Percentiles rank a stretch among this genome's conserved stretches.
Evolutionary conservation across 2,329 filamentous ascomycete genomes (phyloP).

Genomic region (Decorospora gaudefroyi): DNA sequence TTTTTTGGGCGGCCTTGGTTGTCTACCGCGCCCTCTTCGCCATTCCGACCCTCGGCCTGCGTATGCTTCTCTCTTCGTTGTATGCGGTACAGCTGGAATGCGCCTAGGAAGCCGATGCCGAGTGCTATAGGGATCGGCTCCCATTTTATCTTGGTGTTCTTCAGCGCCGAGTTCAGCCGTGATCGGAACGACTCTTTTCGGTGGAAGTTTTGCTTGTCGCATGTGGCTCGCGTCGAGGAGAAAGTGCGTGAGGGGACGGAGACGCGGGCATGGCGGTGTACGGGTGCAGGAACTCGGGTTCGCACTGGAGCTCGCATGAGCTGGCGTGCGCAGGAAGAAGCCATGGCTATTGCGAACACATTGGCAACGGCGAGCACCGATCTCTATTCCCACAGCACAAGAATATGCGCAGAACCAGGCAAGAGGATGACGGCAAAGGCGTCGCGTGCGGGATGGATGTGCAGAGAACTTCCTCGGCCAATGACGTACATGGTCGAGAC

Average conservation of each 20-base stretch:
- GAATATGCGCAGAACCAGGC: conserved; percentile 3
- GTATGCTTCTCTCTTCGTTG: conserved; percentile 56
- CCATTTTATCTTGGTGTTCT: conserved; percentile 76
- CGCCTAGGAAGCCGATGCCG: conserved; percentile 80
- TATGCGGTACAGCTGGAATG: conserved; percentile 82
- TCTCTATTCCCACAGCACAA: not conserved
- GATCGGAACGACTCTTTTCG: conserved; percentile 60
- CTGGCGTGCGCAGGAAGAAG: conserved; percentile 33
- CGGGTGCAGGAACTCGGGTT: conserved; percentile 15
- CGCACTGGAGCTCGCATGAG: conserved; percentile 30
- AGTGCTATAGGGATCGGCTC: conserved; percentile 86
- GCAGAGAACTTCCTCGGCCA: conserved; percentile 23
- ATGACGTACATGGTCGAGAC: too few relatives aligned
- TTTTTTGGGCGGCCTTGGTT: conserved; percentile 53
- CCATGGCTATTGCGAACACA: conserved; percentile 35
- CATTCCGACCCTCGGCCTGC: conserved; percentile 46
- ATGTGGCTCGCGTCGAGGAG: conserved; percentile 48
- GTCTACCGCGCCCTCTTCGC: conserved; percentile 53
- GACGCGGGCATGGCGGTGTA: conserved; percentile 22
- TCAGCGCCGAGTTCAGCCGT: conserved; percentile 62
- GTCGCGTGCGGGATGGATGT: conserved; percentile 27
- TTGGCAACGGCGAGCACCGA: not conserved
- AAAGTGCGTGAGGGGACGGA: conserved; percentile 39
- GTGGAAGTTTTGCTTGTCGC: conserved; percentile 50
- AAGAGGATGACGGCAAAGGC: conserved; percentile 19